Percentiles rank a stretch among this genome's conserved stretches.
phyloP scores from a whole-genome alignment of 192 early-diverging fungal species.

The Backusella tarrabulga region DNA sequence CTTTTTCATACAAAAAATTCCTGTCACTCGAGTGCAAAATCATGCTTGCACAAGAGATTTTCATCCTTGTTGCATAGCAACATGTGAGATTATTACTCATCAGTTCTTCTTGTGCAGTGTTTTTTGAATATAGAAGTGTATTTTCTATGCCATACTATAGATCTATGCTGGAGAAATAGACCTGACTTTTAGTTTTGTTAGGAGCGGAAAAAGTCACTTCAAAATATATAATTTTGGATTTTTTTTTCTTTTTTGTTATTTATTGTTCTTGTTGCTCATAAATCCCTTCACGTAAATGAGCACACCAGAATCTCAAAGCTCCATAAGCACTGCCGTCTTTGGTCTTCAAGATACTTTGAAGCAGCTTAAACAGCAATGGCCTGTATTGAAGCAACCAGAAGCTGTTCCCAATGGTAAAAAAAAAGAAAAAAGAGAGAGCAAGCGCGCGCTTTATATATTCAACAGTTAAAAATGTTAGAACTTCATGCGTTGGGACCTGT shows the following conservation, averaged over 20 bases:
- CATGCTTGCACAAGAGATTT: too few relatives aligned
- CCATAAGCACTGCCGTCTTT: constrained; percentile 26
- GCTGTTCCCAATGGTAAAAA: background rate
- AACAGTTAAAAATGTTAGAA: background rate
- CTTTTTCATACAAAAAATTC: too few relatives aligned
- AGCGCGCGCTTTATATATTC: background rate
- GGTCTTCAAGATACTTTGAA: constrained; percentile 14
- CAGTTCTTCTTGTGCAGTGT: too few relatives aligned
- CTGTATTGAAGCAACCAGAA: background rate
- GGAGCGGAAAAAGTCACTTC: background rate
- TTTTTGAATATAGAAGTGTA: too few relatives aligned
- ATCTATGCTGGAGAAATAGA: too few relatives aligned
- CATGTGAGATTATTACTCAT: too few relatives aligned
- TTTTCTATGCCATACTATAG: too few relatives aligned
- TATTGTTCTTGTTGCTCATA: background rate
- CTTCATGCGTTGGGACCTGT: constrained; percentile 33
- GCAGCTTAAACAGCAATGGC: constrained; percentile 14
- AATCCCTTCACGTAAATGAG: background rate
- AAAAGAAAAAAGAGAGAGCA: too few relatives aligned
- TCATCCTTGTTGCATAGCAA: too few relatives aligned
- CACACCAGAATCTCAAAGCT: constrained; percentile 15
- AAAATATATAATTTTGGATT: background rate
- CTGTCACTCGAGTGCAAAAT: too few relatives aligned
- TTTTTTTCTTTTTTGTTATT: background rate
- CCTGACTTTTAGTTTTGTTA: too few relatives aligned